Conservation (phyloP, 495 filamentous ascomycete genomes). For the Aspergillus heteromorphus region DNA sequence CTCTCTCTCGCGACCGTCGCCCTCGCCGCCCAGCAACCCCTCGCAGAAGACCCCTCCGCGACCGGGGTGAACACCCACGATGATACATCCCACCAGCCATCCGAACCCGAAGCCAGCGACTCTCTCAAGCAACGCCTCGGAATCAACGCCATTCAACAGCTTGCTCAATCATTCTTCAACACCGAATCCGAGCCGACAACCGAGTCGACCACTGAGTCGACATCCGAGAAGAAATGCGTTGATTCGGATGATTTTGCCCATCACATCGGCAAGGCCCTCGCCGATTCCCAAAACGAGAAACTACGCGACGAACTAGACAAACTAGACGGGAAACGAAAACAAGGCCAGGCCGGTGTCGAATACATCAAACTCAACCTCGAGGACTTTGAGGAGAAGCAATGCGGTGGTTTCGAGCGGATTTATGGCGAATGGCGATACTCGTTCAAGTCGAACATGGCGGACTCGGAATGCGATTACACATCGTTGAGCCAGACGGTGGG, state of each 20-base stretch:
- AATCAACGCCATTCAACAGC: not conserved
- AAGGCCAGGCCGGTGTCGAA: too few relatives aligned
- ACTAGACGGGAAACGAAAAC: not conserved
- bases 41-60: not conserved
- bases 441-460: not conserved
- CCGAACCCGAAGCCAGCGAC: not conserved
- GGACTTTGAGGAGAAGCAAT: not conserved
- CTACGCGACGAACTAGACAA: not conserved
- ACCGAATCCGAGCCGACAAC: not conserved
- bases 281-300: too few relatives aligned
- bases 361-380: not conserved
- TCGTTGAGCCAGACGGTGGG: not conserved
- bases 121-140: not conserved
- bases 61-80: not conserved
- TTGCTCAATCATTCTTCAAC: not conserved
- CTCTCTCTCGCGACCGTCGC: not conserved
- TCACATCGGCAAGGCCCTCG: not conserved
- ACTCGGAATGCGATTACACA: not conserved
- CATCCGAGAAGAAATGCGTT: not conserved
- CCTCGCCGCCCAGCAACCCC: not conserved
- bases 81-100: not conserved
- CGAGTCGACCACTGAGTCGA: not conserved
- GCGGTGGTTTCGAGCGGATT: not conserved
- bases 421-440: not conserved
- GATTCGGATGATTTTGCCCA: not conserved